A percentile compares a stretch with the other conserved stretches of the same genome.
These are phyloP conservation scores for Mycena vulgaris DNA, from an alignment of 768 basidiomycete genomes.

Conservation along the genomic window DNA sequence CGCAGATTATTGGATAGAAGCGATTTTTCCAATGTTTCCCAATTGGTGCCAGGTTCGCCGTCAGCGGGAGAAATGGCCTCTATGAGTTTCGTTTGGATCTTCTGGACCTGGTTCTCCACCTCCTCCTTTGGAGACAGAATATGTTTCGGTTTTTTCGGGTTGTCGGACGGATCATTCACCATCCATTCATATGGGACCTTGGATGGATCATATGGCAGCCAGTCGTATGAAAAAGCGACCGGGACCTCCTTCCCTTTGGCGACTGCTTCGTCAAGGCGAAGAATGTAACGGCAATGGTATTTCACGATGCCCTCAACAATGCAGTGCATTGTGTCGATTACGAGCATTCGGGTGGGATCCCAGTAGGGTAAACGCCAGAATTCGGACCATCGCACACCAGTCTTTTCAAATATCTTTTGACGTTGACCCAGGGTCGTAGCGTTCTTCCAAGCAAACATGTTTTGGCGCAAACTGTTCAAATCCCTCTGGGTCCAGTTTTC, in stretches of 20 bases:
- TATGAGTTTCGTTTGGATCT: background rate
- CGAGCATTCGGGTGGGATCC: no score
- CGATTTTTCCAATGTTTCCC: no score
- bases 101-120: background rate
- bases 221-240: conserved; percentile 3
- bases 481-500: conserved; percentile 25
- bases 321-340: conserved; percentile 50
- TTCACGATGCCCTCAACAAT: conserved; percentile 41
- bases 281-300: conserved; percentile 32
- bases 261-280: conserved; percentile 15
- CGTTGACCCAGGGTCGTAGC: conserved; percentile 24
- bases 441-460: conserved; percentile 16
- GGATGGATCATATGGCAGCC: background rate
- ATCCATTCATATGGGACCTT: background rate
- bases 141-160: no score
- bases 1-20: no score
- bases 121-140: background rate
- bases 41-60: background rate
- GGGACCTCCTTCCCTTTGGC: conserved; percentile 1
- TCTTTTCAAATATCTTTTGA: conserved; percentile 24
- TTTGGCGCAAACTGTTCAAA: conserved; percentile 1
- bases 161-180: no score
- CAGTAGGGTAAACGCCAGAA: no score
- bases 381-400: no score
- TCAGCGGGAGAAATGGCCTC: background rate